Evolutionary conservation across 1,284 basidiomycete species (phyloP).

Genomic region (Ceratobasidium sp.): DNA sequence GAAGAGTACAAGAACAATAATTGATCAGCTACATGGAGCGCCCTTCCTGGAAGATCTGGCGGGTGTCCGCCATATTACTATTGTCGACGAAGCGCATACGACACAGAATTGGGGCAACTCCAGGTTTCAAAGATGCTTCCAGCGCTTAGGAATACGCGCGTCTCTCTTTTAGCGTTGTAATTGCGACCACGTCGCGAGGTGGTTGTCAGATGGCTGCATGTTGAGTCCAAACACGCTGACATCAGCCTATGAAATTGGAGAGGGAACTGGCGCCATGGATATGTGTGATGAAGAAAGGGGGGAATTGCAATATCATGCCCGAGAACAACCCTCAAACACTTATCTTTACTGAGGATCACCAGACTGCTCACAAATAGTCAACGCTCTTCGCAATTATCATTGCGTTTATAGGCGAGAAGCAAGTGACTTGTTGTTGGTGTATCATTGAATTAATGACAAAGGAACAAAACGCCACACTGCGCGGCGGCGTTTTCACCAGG

Average conservation of each 20-base stretch:
- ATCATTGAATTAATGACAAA: neutral
- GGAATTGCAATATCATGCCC: too few species aligned
- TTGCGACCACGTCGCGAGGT: neutral
- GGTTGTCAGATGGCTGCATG: neutral
- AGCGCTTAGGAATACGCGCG: neutral
- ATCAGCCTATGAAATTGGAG: neutral
- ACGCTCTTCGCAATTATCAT: too few species aligned
- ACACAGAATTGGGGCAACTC: neutral
- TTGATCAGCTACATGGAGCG: neutral
- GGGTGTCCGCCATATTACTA: neutral
- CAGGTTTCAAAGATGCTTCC: neutral
- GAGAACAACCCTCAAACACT: neutral
- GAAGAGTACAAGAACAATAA: neutral
- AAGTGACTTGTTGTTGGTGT: neutral
- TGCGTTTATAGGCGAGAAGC: too few species aligned
- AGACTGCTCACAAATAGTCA: neutral
- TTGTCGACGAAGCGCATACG: neutral
- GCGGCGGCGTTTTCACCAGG: neutral
- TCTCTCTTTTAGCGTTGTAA: neutral
- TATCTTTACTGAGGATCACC: constrained; percentile 14
- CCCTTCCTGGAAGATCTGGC: neutral
- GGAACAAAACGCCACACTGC: neutral
- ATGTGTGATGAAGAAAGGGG: neutral
- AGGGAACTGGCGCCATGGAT: neutral
- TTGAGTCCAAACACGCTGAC: neutral